A percentile compares a stretch with the other conserved stretches of the same genome.
phyloP scores from a whole-genome alignment of 2,329 filamentous ascomycete species.

The Akanthomyces muscarius region DNA sequence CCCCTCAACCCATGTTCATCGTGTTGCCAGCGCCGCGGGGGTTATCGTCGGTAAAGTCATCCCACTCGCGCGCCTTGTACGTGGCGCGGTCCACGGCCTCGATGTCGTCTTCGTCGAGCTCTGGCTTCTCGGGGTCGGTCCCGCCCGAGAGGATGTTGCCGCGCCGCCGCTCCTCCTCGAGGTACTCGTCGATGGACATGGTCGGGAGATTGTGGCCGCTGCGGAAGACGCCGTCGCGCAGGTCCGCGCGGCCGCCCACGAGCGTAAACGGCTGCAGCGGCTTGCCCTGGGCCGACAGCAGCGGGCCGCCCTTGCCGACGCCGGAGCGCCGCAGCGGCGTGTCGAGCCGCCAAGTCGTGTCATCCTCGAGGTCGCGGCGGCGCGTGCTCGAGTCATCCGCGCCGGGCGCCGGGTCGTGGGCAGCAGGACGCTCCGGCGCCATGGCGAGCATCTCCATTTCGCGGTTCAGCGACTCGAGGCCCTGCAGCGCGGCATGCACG shows the following conservation, averaged over 20 bases:
- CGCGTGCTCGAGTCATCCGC: conserved; percentile 42
- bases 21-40: conserved; percentile 81
- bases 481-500: conserved; percentile 77
- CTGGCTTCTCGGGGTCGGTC: conserved; percentile 65
- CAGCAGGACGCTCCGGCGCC: conserved; percentile 55
- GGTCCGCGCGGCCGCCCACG: conserved; percentile 68
- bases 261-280: conserved; percentile 90
- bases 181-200: conserved; percentile 96
- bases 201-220: conserved; percentile 91
- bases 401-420: background rate
- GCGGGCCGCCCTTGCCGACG: conserved; percentile 63
- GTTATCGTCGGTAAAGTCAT: conserved; percentile 89
- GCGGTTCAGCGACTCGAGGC: conserved; percentile 79
- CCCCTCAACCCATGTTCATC: conserved; percentile 64
- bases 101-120: conserved; percentile 84
- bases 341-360: conserved; percentile 70
- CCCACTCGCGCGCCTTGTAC: conserved; percentile 91
- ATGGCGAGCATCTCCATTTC: conserved; percentile 79
- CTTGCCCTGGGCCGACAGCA: conserved; percentile 75
- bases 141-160: conserved; percentile 91
- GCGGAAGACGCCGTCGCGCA: conserved; percentile 79
- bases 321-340: conserved; percentile 48
- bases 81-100: conserved; percentile 87
- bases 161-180: conserved; percentile 80
- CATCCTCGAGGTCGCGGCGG: conserved; percentile 30